phyloP scores from a whole-genome alignment of 2,329 filamentous ascomycete genomes.

The Monilinia polystroma region DNA sequence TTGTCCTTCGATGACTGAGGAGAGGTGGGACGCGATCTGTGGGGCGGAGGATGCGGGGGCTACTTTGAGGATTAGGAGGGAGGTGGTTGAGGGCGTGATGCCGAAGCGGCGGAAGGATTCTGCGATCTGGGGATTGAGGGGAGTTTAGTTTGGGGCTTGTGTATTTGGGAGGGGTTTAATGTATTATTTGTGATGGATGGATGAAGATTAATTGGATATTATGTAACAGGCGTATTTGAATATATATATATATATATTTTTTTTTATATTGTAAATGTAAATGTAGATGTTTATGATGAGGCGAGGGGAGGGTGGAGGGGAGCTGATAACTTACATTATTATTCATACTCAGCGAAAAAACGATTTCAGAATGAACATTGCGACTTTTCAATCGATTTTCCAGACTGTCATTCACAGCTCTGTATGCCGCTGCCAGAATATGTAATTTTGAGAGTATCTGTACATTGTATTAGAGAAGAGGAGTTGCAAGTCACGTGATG shows the following conservation, averaged over 20 bases:
- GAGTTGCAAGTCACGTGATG: conserved; percentile 22
- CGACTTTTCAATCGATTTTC: conserved; percentile 47
- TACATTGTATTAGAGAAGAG: too few species aligned
- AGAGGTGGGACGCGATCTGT: conserved; percentile 59
- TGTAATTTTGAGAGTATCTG: conserved; percentile 51
- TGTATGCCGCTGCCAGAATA: conserved; percentile 50
- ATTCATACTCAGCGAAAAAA: conserved; percentile 54
- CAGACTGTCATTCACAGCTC: conserved; percentile 49
- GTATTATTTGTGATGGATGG: too few species aligned
- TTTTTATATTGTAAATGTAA: too few species aligned
- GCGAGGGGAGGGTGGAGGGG: conserved; percentile 2
- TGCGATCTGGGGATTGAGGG: conserved; percentile 62
- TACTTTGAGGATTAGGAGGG: conserved; percentile 79
- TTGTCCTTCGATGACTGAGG: conserved; percentile 59
- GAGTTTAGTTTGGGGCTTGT: too few species aligned
- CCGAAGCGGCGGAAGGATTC: conserved; percentile 90
- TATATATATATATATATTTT: too few species aligned
- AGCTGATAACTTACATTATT: conserved; percentile 48
- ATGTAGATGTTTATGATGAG: neutral
- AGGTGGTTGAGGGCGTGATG: conserved; percentile 65
- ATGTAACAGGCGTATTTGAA: too few species aligned
- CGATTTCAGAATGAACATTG: conserved; percentile 57
- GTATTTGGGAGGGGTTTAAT: too few species aligned
- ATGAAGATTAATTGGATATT: too few species aligned
- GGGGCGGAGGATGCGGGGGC: conserved; percentile 53